Base-by-base conservation (phyloP, 768 basidiomycete species). In the Gymnopilus dilepis region DNA sequence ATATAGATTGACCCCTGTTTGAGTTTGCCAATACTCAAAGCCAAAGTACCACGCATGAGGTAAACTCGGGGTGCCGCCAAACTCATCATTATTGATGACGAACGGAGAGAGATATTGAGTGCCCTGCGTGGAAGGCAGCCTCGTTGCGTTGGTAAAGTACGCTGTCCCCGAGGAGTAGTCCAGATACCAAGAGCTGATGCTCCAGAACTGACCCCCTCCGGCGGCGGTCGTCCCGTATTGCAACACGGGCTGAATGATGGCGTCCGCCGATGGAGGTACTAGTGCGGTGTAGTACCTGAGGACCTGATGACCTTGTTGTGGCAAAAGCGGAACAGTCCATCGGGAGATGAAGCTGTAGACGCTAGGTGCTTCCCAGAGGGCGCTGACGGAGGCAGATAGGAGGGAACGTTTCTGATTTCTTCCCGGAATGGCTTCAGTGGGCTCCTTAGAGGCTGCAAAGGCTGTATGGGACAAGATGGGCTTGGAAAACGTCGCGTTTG, bases 191-290 rank as follows among this genome's bases (percentile, higher is more conserved):
- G 56, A 45, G 17, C 42, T 45, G 43, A 57, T 1, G 56, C 56
- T 57, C 56, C 56, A 57, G 42, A 47, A 57, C n/a, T 12, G 6
- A 6, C 56, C 56, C 9, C 56, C 56, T 24, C 56, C 56, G 1
- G 26, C 41, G 15, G 56, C 56, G 12, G 56, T 26, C 4, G 43
- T 31, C 8, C 56, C 56, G 9, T 57, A 57, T 34, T 57, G 56
- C 24, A 57, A 22, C 12, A 45, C 45, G 15, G 56, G 56, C n/a
- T 45, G 31, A 4, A 57, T 43, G 13, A 57, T 33, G 2, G 56
- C 56, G 28, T 43, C 56, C 3, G 31, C 12, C 6, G 30, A 45
- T 5, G 56, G 42, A 7, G 56, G 56, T 2, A 28, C 30, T 13
- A 57, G 56, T 28, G 22, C 45, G n/a, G 26, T 9, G 26, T 26